These are phyloP conservation scores for Lolium multiflorum DNA, from an alignment of 176 grass and related monocot species.

Conservation along the genomic window DNA sequence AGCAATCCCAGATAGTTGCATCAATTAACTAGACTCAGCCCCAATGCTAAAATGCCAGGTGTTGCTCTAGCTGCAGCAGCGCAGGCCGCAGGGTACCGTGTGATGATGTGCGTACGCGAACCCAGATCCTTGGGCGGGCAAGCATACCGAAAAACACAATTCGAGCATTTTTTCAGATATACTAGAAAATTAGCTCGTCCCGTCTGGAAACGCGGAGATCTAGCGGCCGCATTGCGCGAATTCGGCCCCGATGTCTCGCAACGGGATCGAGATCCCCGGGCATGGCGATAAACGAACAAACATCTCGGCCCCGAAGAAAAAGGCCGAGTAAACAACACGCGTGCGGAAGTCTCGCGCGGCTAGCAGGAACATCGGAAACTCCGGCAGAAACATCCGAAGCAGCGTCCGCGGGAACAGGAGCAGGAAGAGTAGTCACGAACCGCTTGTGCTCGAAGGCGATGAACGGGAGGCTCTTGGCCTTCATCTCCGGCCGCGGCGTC, in stretches of 20 bases:
- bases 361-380: background rate
- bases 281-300: conserved; percentile 3
- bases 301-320: background rate
- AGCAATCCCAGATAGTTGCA: too few relatives aligned
- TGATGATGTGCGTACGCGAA: conserved; percentile 45
- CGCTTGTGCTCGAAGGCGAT: conserved; percentile 87
- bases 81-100: conserved; percentile 27
- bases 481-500: conserved; percentile 53
- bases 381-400: conserved; percentile 5
- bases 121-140: conserved; percentile 46
- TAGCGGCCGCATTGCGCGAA: conserved; percentile 64
- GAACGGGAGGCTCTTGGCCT: conserved; percentile 78
- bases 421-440: conserved; percentile 37
- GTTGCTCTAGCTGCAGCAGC: conserved; percentile 22
- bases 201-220: conserved; percentile 54
- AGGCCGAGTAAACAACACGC: conserved; percentile 16
- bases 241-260: conserved; percentile 37
- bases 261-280: conserved; percentile 56
- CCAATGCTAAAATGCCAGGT: background rate
- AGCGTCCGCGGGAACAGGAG: background rate
- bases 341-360: conserved; percentile 25
- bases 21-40: background rate
- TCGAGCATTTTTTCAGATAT: conserved; percentile 9
- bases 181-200: background rate
- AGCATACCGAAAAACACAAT: conserved; percentile 38